These are phyloP conservation scores for Metarhizium anisopliae DNA, from an alignment of 2,329 filamentous ascomycete genomes.

Conservation along the genomic window DNA sequence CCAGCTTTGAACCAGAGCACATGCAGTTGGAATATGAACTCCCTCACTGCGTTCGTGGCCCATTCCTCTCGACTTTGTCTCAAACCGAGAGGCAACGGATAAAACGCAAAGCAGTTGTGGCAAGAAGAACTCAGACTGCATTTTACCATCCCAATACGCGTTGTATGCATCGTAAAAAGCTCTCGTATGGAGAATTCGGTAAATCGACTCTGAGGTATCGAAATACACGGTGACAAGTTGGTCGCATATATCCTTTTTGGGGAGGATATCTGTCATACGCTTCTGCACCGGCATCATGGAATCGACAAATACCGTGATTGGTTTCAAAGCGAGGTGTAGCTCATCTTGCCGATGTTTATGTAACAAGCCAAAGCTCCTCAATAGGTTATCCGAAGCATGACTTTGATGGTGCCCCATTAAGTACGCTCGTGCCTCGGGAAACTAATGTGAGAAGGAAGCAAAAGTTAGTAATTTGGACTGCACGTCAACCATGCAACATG, in stretches of 20 bases:
- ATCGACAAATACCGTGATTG: conserved; percentile 48
- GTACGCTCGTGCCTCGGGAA: conserved; percentile 8
- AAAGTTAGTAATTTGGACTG: not conserved
- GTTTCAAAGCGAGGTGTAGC: conserved; percentile 35
- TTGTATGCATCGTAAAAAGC: conserved; percentile 43
- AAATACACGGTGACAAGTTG: conserved; percentile 40
- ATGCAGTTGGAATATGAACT: conserved; percentile 48
- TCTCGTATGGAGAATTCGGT: conserved; percentile 43
- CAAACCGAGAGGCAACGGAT: conserved; percentile 44
- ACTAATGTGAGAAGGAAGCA: not conserved
- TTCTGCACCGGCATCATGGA: conserved; percentile 50
- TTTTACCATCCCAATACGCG: conserved; percentile 40
- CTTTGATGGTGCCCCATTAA: conserved; percentile 3
- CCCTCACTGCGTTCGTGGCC: conserved; percentile 42
- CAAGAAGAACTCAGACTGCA: conserved; percentile 40
- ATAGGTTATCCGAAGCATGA: conserved; percentile 28
- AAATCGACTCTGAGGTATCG: conserved; percentile 41
- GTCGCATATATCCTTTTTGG: conserved; percentile 41
- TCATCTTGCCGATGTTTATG: conserved; percentile 39
- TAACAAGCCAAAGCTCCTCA: conserved; percentile 36
- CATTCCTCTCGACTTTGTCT: conserved; percentile 40
- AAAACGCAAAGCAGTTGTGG: conserved; percentile 44
- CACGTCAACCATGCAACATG: not conserved
- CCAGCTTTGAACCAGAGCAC: conserved; percentile 45
- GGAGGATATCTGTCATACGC: conserved; percentile 48